phyloP scores from a whole-genome alignment of 257 asterid genomes.

The Capsicum baccatum region DNA sequence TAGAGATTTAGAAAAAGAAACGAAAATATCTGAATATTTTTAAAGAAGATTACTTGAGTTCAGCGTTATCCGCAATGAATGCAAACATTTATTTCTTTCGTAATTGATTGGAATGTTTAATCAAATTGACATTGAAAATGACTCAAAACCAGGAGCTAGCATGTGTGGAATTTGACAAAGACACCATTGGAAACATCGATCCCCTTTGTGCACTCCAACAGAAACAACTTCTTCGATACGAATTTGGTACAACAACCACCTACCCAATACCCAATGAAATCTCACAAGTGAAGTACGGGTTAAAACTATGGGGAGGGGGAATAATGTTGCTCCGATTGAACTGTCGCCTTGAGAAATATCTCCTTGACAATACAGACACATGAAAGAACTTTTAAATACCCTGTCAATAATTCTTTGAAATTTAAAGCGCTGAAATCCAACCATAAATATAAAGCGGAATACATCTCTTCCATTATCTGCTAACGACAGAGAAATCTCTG shows the following conservation, averaged over 20 bases:
- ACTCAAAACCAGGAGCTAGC: neutral
- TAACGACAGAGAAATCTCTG: neutral
- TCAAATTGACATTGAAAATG: neutral
- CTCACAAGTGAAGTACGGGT: too few species aligned
- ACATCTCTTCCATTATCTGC: constrained; percentile 24
- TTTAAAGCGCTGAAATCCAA: constrained; percentile 2
- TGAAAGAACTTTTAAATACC: constrained; percentile 13
- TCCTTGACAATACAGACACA: neutral
- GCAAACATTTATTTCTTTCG: neutral
- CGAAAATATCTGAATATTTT: too few species aligned
- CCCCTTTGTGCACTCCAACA: neutral
- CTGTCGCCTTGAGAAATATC: neutral
- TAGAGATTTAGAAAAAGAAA: too few species aligned
- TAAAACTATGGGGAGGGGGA: too few species aligned
- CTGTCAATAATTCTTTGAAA: neutral
- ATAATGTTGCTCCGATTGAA: neutral
- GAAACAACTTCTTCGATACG: neutral
- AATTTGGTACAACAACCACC: neutral
- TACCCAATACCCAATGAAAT: too few species aligned
- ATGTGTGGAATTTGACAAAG: neutral
- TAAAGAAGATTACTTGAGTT: neutral
- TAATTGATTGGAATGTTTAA: neutral
- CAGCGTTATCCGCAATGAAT: neutral
- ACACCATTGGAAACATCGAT: constrained; percentile 10
- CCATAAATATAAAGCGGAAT: neutral